phyloP scores from a whole-genome alignment of 2,329 filamentous ascomycete genomes.

The Canariomyces notabilis region DNA sequence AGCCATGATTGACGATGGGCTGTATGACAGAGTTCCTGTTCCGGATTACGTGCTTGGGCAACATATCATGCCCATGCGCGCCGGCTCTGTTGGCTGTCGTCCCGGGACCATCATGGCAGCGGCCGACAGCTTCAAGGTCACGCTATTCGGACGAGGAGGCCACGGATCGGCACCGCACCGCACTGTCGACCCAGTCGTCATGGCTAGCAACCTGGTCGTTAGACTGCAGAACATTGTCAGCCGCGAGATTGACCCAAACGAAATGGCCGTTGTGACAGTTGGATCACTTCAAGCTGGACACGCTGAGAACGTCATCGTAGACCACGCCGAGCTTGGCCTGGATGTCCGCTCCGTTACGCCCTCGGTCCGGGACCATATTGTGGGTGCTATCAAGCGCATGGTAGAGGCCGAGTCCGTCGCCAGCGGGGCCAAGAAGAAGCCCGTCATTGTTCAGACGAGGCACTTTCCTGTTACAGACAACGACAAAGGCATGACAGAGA shows the following conservation, averaged over 20 bases:
- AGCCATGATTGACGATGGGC: slow-evolving; percentile 35
- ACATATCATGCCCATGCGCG: slow-evolving; percentile 29
- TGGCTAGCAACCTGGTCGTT: slow-evolving; percentile 38
- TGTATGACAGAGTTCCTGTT: slow-evolving; percentile 29
- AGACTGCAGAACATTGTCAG: slow-evolving; percentile 31
- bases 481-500: too few species aligned
- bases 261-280: slow-evolving; percentile 41
- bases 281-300: slow-evolving; percentile 39
- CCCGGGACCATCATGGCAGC: slow-evolving; percentile 26
- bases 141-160: slow-evolving; percentile 36
- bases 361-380: neutral
- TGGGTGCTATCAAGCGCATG: neutral
- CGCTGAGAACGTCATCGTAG: slow-evolving; percentile 41
- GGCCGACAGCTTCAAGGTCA: slow-evolving; percentile 29
- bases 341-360: slow-evolving; percentile 22
- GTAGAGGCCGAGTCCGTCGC: too few species aligned
- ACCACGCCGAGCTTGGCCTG: slow-evolving; percentile 33
- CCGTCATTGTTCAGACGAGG: too few species aligned
- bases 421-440: too few species aligned
- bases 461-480: too few species aligned
- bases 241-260: slow-evolving; percentile 30
- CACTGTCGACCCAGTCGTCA: slow-evolving; percentile 42
- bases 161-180: slow-evolving; percentile 40
- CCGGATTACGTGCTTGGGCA: slow-evolving; percentile 35
- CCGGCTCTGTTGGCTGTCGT: slow-evolving; percentile 31